Conservation (phyloP, 2,329 filamentous ascomycete genomes). For the Beauveria australis region DNA sequence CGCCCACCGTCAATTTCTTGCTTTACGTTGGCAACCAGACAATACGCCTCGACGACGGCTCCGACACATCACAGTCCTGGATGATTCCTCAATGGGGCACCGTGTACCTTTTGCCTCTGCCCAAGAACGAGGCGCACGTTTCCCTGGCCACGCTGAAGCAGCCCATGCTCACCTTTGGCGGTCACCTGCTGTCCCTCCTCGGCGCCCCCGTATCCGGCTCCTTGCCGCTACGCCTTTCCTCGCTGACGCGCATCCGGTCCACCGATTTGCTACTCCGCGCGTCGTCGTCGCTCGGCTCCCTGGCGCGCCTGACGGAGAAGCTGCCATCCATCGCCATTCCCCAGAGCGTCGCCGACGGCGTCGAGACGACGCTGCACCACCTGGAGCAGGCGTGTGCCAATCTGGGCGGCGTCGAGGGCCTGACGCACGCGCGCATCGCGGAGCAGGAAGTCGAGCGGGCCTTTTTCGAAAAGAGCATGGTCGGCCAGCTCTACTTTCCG, state of each 20-base stretch:
- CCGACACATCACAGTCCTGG: conserved; percentile 59
- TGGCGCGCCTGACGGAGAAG: conserved; percentile 76
- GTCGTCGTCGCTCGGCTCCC: conserved; percentile 85
- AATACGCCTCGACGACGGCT: conserved; percentile 42
- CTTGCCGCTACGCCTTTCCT: conserved; percentile 75
- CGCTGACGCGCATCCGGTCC: conserved; percentile 75
- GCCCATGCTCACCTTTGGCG: conserved; percentile 81
- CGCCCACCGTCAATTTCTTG: conserved; percentile 93
- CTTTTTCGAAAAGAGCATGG: conserved; percentile 99
- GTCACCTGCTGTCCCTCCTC: conserved; percentile 79
- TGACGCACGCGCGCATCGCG: conserved; percentile 75
- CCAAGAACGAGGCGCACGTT: conserved; percentile 41
- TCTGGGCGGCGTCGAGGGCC: conserved; percentile 56
- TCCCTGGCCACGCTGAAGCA: conserved; percentile 60
- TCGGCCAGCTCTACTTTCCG: conserved; percentile 95
- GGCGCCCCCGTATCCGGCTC: conserved; percentile 79
- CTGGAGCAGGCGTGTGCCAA: conserved; percentile 68
- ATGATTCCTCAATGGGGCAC: conserved; percentile 92
- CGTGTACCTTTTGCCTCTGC: conserved; percentile 50
- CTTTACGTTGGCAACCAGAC: conserved; percentile 78
- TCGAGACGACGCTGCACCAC: conserved; percentile 69
- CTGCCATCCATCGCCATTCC: conserved; percentile 90
- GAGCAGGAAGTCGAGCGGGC: conserved; percentile 85
- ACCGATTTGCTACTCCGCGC: conserved; percentile 81
- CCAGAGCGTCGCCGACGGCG: conserved; percentile 73